A percentile compares a stretch with the other conserved stretches of the same genome.
These are phyloP conservation scores for Chytriomyces sp. DNA, from an alignment of 192 early-diverging fungal species.

Conservation along the genomic window DNA sequence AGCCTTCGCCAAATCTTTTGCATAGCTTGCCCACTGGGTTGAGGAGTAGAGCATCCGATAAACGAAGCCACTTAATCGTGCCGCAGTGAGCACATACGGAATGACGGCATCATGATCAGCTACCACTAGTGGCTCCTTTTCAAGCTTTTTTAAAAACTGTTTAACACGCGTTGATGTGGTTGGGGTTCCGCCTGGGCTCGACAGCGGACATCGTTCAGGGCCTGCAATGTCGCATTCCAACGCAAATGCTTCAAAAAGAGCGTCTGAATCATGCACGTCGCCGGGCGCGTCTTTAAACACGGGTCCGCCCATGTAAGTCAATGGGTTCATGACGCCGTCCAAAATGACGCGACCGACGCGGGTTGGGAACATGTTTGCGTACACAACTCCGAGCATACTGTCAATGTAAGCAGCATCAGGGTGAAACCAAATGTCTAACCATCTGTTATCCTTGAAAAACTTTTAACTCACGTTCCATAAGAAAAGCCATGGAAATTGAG, in stretches of 20 bases:
- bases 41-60: slow-evolving; percentile 30
- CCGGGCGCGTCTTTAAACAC: slow-evolving; percentile 6
- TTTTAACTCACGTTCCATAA: slow-evolving; percentile 34
- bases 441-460: too few species aligned
- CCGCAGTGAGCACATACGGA: slow-evolving; percentile 19
- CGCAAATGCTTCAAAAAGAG: slow-evolving; percentile 39
- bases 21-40: slow-evolving; percentile 25
- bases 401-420: neutral
- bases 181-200: neutral
- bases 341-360: slow-evolving; percentile 41
- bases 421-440: neutral
- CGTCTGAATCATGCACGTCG: slow-evolving; percentile 12
- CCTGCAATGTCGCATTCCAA: slow-evolving; percentile 44
- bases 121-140: slow-evolving; percentile 13
- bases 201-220: slow-evolving; percentile 40
- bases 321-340: slow-evolving; percentile 47
- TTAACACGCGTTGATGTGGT: slow-evolving; percentile 8
- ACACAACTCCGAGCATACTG: slow-evolving; percentile 40
- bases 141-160: slow-evolving; percentile 26
- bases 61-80: neutral
- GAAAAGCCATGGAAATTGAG: slow-evolving; percentile 43
- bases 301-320: slow-evolving; percentile 5
- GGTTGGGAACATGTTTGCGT: slow-evolving; percentile 51
- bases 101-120: slow-evolving; percentile 4
- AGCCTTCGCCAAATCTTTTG: slow-evolving; percentile 12